These are phyloP conservation scores for Trichoderma erinaceum DNA, from an alignment of 495 filamentous ascomycete species.

Conservation along the genomic window DNA sequence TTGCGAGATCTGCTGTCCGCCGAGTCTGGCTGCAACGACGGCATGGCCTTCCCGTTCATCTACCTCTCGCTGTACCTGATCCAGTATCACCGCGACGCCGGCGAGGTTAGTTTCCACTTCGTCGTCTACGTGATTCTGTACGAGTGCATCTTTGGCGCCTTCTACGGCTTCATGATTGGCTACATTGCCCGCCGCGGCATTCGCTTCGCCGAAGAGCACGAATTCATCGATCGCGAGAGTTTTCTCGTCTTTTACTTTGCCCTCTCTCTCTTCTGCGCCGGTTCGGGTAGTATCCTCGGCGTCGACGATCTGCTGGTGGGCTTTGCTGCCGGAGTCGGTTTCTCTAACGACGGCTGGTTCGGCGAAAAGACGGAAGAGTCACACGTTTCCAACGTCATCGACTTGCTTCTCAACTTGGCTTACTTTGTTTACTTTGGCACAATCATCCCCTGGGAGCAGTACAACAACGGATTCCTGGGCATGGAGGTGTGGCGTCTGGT, in stretches of 20 bases:
- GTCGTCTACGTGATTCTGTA: slow-evolving; percentile 88
- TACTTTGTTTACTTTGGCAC: slow-evolving; percentile 98
- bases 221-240: slow-evolving; percentile 90
- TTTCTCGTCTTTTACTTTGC: slow-evolving; percentile 99
- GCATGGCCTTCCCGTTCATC: slow-evolving; percentile 99
- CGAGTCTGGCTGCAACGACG: slow-evolving; percentile 98
- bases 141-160: slow-evolving; percentile 88
- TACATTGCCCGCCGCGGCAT: slow-evolving; percentile 87
- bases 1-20: slow-evolving; percentile 90
- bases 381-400: slow-evolving; percentile 98
- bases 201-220: slow-evolving; percentile 76
- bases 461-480: slow-evolving; percentile 64
- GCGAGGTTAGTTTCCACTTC: slow-evolving; percentile 75
- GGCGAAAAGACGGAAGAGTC: slow-evolving; percentile 97
- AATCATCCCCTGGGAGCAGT: slow-evolving; percentile 91
- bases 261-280: slow-evolving; percentile 91
- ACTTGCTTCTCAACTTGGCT: slow-evolving; percentile 90
- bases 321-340: slow-evolving; percentile 90
- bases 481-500: slow-evolving; percentile 80
- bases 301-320: slow-evolving; percentile 96
- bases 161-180: slow-evolving; percentile 84
- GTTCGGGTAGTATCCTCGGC: slow-evolving; percentile 85
- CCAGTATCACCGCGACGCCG: slow-evolving; percentile 61
- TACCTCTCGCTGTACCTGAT: slow-evolving; percentile 89
- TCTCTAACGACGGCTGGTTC: slow-evolving; percentile 99